Evolutionary conservation across 2,329 filamentous ascomycete species (phyloP), one percentile per base, ranked within the genome.

Genomic region (Ramichloridium luteum): DNA sequence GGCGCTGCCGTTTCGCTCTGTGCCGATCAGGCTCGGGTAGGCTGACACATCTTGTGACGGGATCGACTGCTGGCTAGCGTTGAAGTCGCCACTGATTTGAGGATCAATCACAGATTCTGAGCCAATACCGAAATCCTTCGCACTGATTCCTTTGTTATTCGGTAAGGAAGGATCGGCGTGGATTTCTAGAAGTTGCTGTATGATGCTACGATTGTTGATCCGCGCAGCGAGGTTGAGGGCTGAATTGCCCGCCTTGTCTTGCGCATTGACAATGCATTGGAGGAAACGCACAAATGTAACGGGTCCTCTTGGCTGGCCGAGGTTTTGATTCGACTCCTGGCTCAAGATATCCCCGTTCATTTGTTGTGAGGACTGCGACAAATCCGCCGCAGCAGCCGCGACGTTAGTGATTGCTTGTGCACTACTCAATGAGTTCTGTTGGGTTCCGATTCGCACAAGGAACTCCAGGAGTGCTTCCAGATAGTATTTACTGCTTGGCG

Each of bases 111-210:
- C n/a, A 8, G n/a, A 8, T 23, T 23, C 20, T n/a, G 20, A 23
- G 4, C 84, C 84, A 16, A 96, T 83, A 6, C 88, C 88, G 60
- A 98, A 98, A 54, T 96, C 90, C n/a, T 85, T 68, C 1, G 90
- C 86, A 23, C 83, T 72, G 9, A 96, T 67, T 13, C 88, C 86
- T 27, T 86, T 86, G 29, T 85, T 76, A 49, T 98, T 98, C 4
- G 84, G 72, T 49, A 96, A 86, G 32, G 79, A 75, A n/a, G 85
- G 80, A 55, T 96, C 85, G 1, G 90, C 90, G 35, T 88, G 85
- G 26, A 98, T 86, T 58, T 98, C 90, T 8, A 96, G 67, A 17
- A 98, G 66, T 53, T 98, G 90, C n/a, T 85, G 88, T 36, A 96
- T 93, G 47, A 98, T 93, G 48, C 84, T 92, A 34, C 80, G 71